Conservation (phyloP, 2,329 filamentous ascomycete genomes). For the Alternaria ethzedia region DNA sequence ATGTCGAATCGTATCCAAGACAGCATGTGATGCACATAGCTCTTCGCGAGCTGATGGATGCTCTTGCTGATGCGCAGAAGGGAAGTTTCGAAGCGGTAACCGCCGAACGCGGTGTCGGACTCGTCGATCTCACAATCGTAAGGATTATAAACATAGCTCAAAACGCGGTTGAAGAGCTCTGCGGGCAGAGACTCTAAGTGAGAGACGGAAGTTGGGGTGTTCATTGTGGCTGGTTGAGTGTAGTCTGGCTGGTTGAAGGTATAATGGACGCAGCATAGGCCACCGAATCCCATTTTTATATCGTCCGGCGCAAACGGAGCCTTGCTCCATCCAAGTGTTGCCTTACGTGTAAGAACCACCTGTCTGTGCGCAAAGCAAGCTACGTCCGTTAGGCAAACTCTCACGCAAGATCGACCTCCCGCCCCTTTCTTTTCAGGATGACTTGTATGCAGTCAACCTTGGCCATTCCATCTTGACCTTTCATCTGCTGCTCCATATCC, state of each 20-base stretch:
- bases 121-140: not conserved
- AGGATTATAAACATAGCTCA: not conserved
- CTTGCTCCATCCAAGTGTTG: too few relatives aligned
- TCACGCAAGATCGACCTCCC: conserved; percentile 40
- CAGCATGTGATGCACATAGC: not conserved
- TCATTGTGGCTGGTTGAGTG: not conserved
- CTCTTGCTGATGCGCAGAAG: not conserved
- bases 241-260: not conserved
- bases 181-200: not conserved
- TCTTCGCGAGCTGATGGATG: not conserved
- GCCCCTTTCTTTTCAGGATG: conserved; percentile 29
- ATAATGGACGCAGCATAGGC: not conserved
- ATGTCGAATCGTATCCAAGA: not conserved
- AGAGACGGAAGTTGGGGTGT: not conserved
- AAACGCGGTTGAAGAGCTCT: not conserved
- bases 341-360: too few relatives aligned
- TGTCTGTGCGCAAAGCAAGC: too few relatives aligned
- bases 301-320: too few relatives aligned
- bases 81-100: not conserved
- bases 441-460: conserved; percentile 44
- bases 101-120: not conserved
- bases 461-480: conserved; percentile 31
- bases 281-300: too few relatives aligned
- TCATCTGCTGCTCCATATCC: conserved; percentile 29
- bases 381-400: not conserved